Conservation (phyloP, 75 land plant species). For the Azolla pinnata region DNA sequence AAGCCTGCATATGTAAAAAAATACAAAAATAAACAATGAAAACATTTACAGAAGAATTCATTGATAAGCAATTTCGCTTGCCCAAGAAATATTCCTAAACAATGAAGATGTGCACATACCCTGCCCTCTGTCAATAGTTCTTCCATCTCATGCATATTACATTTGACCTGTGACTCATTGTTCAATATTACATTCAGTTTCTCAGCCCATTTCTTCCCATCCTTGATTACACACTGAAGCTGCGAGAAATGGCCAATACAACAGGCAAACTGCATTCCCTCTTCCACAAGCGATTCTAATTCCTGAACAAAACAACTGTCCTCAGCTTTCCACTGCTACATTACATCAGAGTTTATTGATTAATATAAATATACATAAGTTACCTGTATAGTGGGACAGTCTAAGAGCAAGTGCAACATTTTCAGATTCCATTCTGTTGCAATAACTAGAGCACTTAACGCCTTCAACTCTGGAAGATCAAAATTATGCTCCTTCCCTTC, state of each 20-base stretch:
- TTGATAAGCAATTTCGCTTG: neutral
- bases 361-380: neutral
- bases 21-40: neutral
- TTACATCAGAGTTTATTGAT: neutral
- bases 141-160: conserved; percentile 2
- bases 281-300: neutral
- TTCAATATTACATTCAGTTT: neutral
- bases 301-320: neutral
- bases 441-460: conserved; percentile 4
- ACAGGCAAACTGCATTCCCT: neutral
- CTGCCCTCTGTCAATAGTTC: neutral
- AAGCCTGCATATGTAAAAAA: conserved; percentile 4
- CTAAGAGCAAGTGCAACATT: conserved; percentile 3
- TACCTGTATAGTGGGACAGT: conserved; percentile 17
- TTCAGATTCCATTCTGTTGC: conserved; percentile 18
- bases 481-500: conserved; percentile 13
- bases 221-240: neutral
- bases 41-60: neutral
- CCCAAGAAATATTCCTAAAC: neutral
- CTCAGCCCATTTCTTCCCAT: neutral
- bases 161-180: neutral
- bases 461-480: conserved; percentile 10
- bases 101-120: neutral
- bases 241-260: neutral
- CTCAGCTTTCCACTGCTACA: neutral